Evolutionary conservation across 2,329 filamentous ascomycete species (phyloP), one percentile per base, ranked within the genome.

Genomic region (Microascus cirrosus): DNA sequence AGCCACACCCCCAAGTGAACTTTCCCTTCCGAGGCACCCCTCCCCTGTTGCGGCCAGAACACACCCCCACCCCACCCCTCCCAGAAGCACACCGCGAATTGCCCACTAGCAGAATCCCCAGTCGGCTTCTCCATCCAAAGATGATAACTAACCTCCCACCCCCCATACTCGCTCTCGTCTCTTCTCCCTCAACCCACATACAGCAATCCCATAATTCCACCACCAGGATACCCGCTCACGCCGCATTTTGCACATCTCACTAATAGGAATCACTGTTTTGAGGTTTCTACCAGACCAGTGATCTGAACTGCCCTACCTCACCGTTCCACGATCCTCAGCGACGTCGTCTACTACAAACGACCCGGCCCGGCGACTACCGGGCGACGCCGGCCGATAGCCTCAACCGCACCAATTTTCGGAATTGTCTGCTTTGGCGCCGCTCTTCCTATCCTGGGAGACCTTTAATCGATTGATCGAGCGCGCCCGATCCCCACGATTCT

Each of bases 401-500:
- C 13, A 11, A 13, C 25, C 39, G 32, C 24, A 50, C 24, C 54
- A 32, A 45, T 25, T 34, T 52, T 12, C 25, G 35, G 8, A 15
- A n/a, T 22, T 51, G 35, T 15, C 48, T 36, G n/a, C 55, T 52
- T 13, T 10, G 45, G 55, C 50, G 55, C 45, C 55, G 55, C 34
- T 52, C 34, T 56, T 36, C 45, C 11, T 34, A 24, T 24, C 28
- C 15, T 15, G 20, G 45, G 34, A 51, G 35, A 52, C 20, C 24
- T 50, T n/a, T 15, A 13, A 45, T 57, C 48, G 18, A 34, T 52
- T 60, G 54, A 35, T 42, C 39, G 36, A 39, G 55, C 55, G 55
- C 59, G 56, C 39, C 60, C 56, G 52, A 56, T 53, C 57, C 53
- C 53, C 15, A 51, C 52, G 20, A 13, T 45, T 60, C 52, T 56